Conservation (phyloP, 495 filamentous ascomycete species). For the Penicillium simplicissimum region DNA sequence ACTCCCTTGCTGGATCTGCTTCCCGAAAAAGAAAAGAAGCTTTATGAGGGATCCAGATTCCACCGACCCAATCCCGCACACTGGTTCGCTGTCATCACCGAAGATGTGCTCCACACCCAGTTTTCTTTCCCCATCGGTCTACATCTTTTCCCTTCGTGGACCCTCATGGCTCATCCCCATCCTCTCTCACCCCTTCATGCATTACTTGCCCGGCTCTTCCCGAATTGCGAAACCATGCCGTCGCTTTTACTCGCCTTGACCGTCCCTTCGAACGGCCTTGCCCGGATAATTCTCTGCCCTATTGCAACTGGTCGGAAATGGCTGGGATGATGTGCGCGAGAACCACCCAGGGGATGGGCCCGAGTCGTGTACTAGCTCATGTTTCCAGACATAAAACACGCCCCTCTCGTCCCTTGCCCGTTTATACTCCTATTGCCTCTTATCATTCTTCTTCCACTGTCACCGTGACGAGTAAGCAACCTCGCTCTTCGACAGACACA, state of each 20-base stretch:
- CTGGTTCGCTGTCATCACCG: slow-evolving; percentile 46
- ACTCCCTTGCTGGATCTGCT: slow-evolving; percentile 28
- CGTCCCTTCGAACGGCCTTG: slow-evolving; percentile 25
- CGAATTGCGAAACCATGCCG: slow-evolving; percentile 32
- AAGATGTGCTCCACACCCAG: slow-evolving; percentile 36
- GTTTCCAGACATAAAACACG: slow-evolving; percentile 40
- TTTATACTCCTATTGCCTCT: slow-evolving; percentile 11
- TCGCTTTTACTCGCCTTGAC: slow-evolving; percentile 31
- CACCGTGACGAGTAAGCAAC: slow-evolving; percentile 23
- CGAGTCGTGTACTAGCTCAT: slow-evolving; percentile 32
- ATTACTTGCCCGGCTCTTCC: slow-evolving; percentile 42
- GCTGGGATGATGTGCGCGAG: slow-evolving; percentile 36
- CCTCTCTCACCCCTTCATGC: slow-evolving; percentile 30
- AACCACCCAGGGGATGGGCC: slow-evolving; percentile 33
- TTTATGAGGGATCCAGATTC: slow-evolving; percentile 37
- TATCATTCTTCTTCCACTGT: slow-evolving; percentile 26
- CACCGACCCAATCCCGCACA: slow-evolving; percentile 27
- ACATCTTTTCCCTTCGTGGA: not conserved
- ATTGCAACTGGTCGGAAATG: slow-evolving; percentile 36
- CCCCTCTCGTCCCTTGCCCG: slow-evolving; percentile 25
- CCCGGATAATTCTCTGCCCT: slow-evolving; percentile 36
- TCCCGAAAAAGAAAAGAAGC: slow-evolving; percentile 36
- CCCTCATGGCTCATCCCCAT: slow-evolving; percentile 18
- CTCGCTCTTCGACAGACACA: slow-evolving; percentile 33
- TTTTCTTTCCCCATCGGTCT: slow-evolving; percentile 15